Percentiles rank a stretch among this genome's conserved stretches.
These are phyloP conservation scores for Xylariaceae sp. DNA, from an alignment of 2,329 filamentous ascomycete genomes.

Conservation along the genomic window DNA sequence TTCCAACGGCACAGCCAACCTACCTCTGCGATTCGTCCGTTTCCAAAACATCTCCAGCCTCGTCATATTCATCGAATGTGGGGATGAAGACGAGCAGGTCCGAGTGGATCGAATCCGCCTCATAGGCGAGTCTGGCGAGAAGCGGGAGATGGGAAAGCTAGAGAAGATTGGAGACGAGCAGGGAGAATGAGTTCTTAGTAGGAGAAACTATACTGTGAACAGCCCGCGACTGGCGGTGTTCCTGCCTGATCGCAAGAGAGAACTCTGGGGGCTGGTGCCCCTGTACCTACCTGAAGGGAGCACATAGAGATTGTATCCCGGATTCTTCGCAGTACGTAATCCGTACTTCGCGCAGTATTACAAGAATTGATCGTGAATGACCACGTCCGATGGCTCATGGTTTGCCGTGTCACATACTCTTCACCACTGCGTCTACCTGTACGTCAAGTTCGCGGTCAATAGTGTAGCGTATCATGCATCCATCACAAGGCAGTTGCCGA, in stretches of 20 bases:
- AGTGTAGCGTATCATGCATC: too few species aligned
- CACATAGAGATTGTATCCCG: slow-evolving; percentile 6
- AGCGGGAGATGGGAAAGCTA: slow-evolving; percentile 87
- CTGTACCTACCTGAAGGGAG: slow-evolving; percentile 4
- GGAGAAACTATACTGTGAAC: slow-evolving; percentile 7
- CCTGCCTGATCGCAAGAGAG: background rate
- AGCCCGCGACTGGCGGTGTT: slow-evolving; percentile 14
- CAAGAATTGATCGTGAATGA: too few species aligned
- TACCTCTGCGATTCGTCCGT: slow-evolving; percentile 85
- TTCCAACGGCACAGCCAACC: slow-evolving; percentile 65
- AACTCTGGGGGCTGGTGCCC: slow-evolving; percentile 3
- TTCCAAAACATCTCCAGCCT: slow-evolving; percentile 91
- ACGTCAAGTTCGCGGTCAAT: too few species aligned
- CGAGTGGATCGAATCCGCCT: slow-evolving; percentile 75
- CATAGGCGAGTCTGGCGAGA: slow-evolving; percentile 86
- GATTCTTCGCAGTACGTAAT: background rate
- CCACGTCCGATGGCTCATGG: too few species aligned
- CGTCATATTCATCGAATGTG: slow-evolving; percentile 84
- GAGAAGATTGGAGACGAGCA: slow-evolving; percentile 85
- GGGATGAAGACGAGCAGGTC: slow-evolving; percentile 80
- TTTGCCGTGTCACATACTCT: too few species aligned
- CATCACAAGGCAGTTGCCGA: too few species aligned
- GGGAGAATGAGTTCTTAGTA: slow-evolving; percentile 46
- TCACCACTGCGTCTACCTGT: too few species aligned
- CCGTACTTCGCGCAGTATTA: too few species aligned